These are phyloP conservation scores for Novymonas esmeraldas DNA, from an alignment of 208 protist species.

Conservation along the genomic window DNA sequence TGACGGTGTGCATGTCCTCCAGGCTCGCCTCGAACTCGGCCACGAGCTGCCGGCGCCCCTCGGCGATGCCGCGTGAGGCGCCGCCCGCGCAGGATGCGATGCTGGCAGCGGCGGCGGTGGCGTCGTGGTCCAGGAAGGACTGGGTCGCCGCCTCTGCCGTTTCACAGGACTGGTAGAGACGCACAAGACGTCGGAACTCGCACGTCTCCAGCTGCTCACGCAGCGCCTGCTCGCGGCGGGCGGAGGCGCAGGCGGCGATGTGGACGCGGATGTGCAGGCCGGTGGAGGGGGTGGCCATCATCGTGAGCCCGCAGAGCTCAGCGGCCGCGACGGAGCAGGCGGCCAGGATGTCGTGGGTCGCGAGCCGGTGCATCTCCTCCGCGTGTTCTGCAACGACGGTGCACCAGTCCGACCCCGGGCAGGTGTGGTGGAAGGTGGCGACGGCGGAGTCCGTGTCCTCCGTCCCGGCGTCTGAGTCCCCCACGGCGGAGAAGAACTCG, in stretches of 20 bases:
- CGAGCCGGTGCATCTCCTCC: conserved; percentile 18
- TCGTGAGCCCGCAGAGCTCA: conserved; percentile 18
- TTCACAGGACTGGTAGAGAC: conserved; percentile 14
- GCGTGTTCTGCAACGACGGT: conserved; percentile 16
- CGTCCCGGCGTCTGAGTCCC: background rate
- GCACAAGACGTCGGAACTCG: conserved; percentile 11
- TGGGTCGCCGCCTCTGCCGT: background rate
- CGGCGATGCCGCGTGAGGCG: background rate
- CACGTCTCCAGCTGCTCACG: conserved; percentile 6
- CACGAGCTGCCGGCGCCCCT: conserved; percentile 16
- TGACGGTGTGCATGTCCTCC: conserved; percentile 22
- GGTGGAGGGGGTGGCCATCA: conserved; percentile 17
- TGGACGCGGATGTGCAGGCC: conserved; percentile 28
- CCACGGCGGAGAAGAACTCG: background rate
- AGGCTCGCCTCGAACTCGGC: conserved; percentile 12
- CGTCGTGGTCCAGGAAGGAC: background rate
- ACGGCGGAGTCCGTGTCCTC: background rate
- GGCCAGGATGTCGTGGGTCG: conserved; percentile 11
- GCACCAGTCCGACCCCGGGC: conserved; percentile 22
- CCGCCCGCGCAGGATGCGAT: background rate
- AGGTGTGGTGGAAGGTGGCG: conserved; percentile 9
- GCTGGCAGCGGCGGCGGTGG: no score
- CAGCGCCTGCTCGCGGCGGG: conserved; percentile 9
- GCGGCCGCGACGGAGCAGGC: conserved; percentile 4
- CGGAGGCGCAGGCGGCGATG: conserved; percentile 8